phyloP scores from a whole-genome alignment of 208 protist genomes.

The Cochliopodium minus region DNA sequence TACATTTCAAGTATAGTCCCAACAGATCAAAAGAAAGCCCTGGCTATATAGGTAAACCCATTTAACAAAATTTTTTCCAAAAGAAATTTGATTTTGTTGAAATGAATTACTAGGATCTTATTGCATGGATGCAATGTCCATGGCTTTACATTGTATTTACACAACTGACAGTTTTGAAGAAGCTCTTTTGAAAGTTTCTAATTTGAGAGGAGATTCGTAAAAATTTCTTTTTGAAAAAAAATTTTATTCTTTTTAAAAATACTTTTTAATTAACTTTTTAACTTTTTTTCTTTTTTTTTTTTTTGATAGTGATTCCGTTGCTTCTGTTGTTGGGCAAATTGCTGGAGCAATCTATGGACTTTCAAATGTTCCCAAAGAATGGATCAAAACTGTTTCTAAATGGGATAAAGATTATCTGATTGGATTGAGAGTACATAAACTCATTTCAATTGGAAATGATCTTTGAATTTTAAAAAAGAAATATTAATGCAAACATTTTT shows the following conservation, averaged over 20 bases:
- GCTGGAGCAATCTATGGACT: slow-evolving; percentile 13
- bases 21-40: not conserved
- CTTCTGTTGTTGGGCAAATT: slow-evolving; percentile 13
- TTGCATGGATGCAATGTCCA: not conserved
- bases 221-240: too few relatives aligned
- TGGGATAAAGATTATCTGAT: slow-evolving; percentile 11
- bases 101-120: not conserved
- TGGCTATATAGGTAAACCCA: not conserved
- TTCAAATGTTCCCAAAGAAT: not conserved
- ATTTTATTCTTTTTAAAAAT: too few relatives aligned
- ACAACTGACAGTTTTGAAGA: not conserved
- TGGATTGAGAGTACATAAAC: slow-evolving; percentile 11
- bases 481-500: too few relatives aligned
- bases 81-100: not conserved
- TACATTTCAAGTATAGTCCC: not conserved
- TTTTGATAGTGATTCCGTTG: slow-evolving; percentile 19
- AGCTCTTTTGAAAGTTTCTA: not conserved
- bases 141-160: not conserved
- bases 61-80: too few relatives aligned
- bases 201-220: not conserved
- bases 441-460: too few relatives aligned
- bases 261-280: too few relatives aligned
- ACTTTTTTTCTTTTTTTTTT: too few relatives aligned
- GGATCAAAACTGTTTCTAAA: not conserved
- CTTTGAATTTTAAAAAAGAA: too few relatives aligned